Conservation (phyloP, 164 flowering plant species). For the Echeveria elegans region DNA sequence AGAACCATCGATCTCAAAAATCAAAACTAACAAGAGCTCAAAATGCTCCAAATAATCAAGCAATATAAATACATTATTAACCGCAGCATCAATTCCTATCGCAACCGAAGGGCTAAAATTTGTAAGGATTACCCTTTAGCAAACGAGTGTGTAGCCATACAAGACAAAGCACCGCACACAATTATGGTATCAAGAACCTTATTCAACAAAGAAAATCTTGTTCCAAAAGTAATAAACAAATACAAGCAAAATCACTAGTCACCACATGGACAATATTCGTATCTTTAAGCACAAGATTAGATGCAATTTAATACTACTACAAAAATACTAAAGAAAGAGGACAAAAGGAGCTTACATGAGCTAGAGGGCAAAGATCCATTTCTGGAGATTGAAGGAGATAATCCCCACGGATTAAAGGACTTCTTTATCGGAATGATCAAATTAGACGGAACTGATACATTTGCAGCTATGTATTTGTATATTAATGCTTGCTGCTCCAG, state of each 20-base stretch:
- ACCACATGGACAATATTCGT: slow-evolving; percentile 7
- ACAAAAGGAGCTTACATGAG: not conserved
- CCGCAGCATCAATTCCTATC: no score
- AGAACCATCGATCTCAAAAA: no score
- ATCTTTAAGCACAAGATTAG: not conserved
- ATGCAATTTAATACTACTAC: not conserved
- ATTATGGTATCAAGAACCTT: not conserved
- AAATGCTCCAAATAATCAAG: no score
- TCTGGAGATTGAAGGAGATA: slow-evolving; percentile 6
- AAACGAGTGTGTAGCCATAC: not conserved
- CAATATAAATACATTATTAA: no score
- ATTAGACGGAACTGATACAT: slow-evolving; percentile 67
- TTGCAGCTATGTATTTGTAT: slow-evolving; percentile 69
- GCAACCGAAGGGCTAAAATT: not conserved
- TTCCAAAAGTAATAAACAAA: not conserved
- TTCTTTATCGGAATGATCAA: slow-evolving; percentile 55
- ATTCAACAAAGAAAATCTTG: not conserved
- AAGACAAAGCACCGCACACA: not conserved
- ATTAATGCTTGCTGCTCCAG: slow-evolving; percentile 87
- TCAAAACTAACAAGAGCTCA: no score
- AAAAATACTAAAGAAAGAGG: not conserved
- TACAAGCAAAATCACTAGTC: not conserved
- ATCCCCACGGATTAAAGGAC: slow-evolving; percentile 25
- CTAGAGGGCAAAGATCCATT: slow-evolving; percentile 3
- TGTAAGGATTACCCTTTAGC: not conserved